Base-by-base conservation (phyloP, 176 grass and related monocot genomes). In the Triticum timopheevii region DNA sequence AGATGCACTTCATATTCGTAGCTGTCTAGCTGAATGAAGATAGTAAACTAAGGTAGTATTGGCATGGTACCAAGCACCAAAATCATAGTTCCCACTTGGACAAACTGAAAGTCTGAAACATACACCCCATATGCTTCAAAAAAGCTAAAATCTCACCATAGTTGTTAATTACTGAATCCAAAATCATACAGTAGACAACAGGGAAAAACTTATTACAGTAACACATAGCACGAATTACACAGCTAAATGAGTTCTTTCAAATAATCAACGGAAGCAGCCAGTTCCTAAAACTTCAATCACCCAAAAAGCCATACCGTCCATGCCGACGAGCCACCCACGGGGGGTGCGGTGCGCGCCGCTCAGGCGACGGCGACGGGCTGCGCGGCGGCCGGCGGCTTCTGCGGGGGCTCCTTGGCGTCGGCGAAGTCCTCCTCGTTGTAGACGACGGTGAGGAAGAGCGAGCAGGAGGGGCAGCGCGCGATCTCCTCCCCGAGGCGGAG, bases 401-500 rank as follows among this genome's bases (percentile, higher is more conserved):
- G 81, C 8, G 91, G 79, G 0, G 95, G 89, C 11, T 94, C 85
- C 77, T 92, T 94, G 36, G 84, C 78, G 1, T 91, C 88, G 13
- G 93, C 77, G 77, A 98, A 94, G 47, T 98, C 96, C 88, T 96
- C 96, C 30, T 90, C 86, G 88, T 94, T 95, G 90, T 98, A 98
- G 36, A 98, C 91, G 63, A 98, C 92, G 74, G 93, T 98, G 83
- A 98, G 89, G 88, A 91, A 98, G 88, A 98, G 92, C 8, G 96
- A 98, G 80, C 96, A 98, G 5, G 93, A 96, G 5, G 96, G 96
- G 82, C 96, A 98, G 7, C 90, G 86, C 54, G 96, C 96, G 31
- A 96, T 96, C 93, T 98, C 96, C 90, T 98, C 96, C 22, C 96
- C 93, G 31, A 90, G 54, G 71, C 96, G 92, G 86, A 98, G 96